Evolutionary conservation across 305 asterid species (phyloP), one percentile per base, ranked within the genome.

Genomic region (Fraxinus latifolia): DNA sequence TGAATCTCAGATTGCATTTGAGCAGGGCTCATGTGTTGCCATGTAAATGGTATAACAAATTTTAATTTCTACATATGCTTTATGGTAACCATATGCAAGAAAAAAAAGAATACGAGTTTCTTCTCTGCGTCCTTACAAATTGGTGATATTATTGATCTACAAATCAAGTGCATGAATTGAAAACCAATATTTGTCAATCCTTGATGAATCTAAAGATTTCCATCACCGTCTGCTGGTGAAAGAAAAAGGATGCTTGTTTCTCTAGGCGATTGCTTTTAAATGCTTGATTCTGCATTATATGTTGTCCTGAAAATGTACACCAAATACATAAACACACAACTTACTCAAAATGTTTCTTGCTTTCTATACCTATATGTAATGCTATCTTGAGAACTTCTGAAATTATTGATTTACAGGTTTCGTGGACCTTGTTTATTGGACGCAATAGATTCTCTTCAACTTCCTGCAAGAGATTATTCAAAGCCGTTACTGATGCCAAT

Each of bases 371-470:
- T 5, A 29, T 5, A 15, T 70, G 75, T 31, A 5, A 5, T 25
- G 34, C 36, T 84, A 27, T 81, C 58, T 23, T 83, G 85, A 87
- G 80, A 42, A 74, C 39, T 77, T 70, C 21, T 55, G 21, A 75
- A 47, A 23, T 39, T 21, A 17, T 79, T 78, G 71, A 73, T 78
- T 87, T 83, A 84, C 92, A 94, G 99, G 99, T 94, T 74, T 86
- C 87, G 72, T 82, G 99, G 99, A 81, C 92, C 92, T 84, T 87
- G 85, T 87, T 89, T 96, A 62, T 82, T 96, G 92, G 98, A 96
- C 71, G 97, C 96, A 74, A 90, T 94, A 76, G 99, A 96, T 92
- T 93, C 95, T 78, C 91, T 96, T 84, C 93, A 87, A 83, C 97
- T 92, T 89, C 98, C 97, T 77, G 83, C 81, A 25, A 92, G 99